A percentile compares a stretch with the other conserved stretches of the same genome.
Evolutionary conservation across 371 early-diverging fungal genomes (phyloP).

Genomic region (Apophysomyces variabilis): DNA sequence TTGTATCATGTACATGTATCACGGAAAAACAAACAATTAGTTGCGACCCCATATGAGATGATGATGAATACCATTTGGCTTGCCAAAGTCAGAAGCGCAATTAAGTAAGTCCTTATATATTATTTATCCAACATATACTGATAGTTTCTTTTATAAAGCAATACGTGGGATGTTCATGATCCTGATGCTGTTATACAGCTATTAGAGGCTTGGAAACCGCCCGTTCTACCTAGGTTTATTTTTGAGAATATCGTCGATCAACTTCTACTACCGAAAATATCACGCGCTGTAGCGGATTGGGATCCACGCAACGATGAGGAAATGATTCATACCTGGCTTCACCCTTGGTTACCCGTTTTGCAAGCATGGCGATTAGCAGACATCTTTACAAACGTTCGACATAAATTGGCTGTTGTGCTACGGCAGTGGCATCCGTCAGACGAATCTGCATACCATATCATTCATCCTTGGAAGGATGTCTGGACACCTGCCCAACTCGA

Average conservation of each 20-base stretch:
- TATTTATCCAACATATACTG: neutral
- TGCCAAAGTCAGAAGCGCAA: slow-evolving; percentile 73
- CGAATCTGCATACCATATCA: slow-evolving; percentile 56
- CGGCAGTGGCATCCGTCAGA: slow-evolving; percentile 76
- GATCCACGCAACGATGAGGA: slow-evolving; percentile 68
- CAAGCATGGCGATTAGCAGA: slow-evolving; percentile 59
- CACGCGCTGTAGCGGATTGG: slow-evolving; percentile 68
- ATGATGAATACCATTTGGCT: slow-evolving; percentile 82
- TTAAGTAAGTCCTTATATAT: slow-evolving; percentile 62
- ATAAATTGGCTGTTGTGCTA: slow-evolving; percentile 63
- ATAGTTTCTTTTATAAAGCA: slow-evolving; percentile 42
- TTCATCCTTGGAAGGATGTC: slow-evolving; percentile 76
- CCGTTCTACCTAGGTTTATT: slow-evolving; percentile 74
- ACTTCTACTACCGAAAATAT: slow-evolving; percentile 77
- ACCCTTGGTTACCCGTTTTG: slow-evolving; percentile 84
- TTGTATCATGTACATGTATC: neutral
- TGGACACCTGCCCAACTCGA: slow-evolving; percentile 65
- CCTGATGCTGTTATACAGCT: slow-evolving; percentile 72
- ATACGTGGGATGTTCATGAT: slow-evolving; percentile 72
- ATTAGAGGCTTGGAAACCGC: slow-evolving; percentile 74
- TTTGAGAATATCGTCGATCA: slow-evolving; percentile 77
- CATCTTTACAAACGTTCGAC: slow-evolving; percentile 64
- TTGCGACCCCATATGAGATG: slow-evolving; percentile 81
- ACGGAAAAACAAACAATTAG: slow-evolving; percentile 20
- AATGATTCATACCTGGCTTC: slow-evolving; percentile 82